phyloP scores from a whole-genome alignment of 2,329 filamentous ascomycete species.

The Onygenales sp. region DNA sequence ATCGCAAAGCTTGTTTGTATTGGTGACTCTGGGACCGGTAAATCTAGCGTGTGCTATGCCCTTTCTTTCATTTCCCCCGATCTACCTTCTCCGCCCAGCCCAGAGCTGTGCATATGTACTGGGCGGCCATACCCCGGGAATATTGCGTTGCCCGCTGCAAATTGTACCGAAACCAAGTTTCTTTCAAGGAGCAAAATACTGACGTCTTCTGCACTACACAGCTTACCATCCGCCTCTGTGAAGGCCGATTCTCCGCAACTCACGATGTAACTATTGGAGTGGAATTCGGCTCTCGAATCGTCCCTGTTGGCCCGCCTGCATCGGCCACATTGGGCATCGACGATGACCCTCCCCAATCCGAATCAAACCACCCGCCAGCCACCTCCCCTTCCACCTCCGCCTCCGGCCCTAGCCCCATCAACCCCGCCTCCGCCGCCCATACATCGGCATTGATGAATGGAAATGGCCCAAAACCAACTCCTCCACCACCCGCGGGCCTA shows the following conservation, averaged over 20 bases:
- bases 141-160: too few species aligned
- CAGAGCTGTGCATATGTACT: too few species aligned
- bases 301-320: conserved; percentile 78
- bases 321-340: conserved; percentile 49
- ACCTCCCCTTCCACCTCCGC: conserved; percentile 4
- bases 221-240: conserved; percentile 89
- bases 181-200: conserved; percentile 2
- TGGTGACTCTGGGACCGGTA: conserved; percentile 91
- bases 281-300: conserved; percentile 88
- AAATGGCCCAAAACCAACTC: conserved; percentile 10
- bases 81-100: conserved; percentile 6
- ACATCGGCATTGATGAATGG: not conserved
- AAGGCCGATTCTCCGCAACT: conserved; percentile 86
- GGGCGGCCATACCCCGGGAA: too few species aligned
- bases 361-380: not conserved
- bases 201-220: conserved; percentile 29
- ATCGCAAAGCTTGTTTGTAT: conserved; percentile 98
- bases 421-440: conserved; percentile 2
- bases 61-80: conserved; percentile 1
- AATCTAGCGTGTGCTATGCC: conserved; percentile 55
- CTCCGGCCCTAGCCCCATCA: conserved; percentile 4
- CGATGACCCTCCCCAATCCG: conserved; percentile 18
- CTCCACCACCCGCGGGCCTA: conserved; percentile 18
- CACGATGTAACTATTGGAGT: conserved; percentile 97
- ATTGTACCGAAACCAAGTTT: too few species aligned